These are phyloP conservation scores for Sechiopsis laciniata DNA, from an alignment of 306 rosid species.

Conservation along the genomic window DNA sequence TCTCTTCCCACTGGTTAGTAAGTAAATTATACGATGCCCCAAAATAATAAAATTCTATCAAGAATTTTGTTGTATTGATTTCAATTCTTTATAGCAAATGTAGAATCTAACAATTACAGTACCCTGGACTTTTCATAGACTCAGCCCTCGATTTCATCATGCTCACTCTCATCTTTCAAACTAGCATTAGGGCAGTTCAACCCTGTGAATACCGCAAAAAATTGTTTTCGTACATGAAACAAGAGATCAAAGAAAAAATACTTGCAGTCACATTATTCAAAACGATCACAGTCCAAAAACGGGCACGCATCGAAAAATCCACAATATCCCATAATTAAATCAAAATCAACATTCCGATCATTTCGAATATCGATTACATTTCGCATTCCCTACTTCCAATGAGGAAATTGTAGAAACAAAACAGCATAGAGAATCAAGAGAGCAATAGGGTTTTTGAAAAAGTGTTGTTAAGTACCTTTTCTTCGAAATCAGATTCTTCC, in stretches of 20 bases:
- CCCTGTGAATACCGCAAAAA: neutral
- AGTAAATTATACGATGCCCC: neutral
- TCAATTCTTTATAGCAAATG: neutral
- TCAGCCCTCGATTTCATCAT: too few relatives aligned
- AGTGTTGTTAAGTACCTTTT: conserved; percentile 44
- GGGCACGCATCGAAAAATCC: neutral
- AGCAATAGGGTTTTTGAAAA: neutral
- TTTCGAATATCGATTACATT: neutral
- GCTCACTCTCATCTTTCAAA: too few relatives aligned
- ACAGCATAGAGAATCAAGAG: neutral
- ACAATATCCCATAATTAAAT: neutral
- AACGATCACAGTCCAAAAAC: neutral
- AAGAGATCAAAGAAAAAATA: neutral
- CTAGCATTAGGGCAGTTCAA: neutral
- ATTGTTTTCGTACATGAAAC: neutral
- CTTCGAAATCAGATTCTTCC: conserved; percentile 87
- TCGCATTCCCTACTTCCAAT: neutral
- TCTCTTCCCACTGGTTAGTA: neutral
- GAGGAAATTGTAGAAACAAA: neutral
- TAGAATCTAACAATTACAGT: neutral
- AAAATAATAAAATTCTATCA: neutral
- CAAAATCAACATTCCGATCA: neutral
- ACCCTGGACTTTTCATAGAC: neutral
- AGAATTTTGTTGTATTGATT: neutral
- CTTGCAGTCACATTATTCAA: neutral